Evolutionary conservation across 805 yeast species (phyloP).

Genomic region (Suhomyces xylopsoci): DNA sequence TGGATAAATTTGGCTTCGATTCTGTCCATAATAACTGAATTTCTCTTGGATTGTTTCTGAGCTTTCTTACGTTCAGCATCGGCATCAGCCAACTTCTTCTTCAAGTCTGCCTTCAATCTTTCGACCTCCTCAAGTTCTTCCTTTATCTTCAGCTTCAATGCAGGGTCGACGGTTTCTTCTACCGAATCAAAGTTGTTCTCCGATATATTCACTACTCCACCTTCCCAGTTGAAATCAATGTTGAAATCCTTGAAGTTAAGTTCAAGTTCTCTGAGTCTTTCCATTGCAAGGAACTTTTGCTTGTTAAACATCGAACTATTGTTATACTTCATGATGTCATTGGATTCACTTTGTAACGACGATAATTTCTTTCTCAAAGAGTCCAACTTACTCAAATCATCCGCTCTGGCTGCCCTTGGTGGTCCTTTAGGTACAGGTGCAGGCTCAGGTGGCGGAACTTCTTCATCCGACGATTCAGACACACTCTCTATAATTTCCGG

Average conservation of each 20-base stretch:
- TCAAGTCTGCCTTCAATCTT: constrained; percentile 37
- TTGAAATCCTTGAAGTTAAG: constrained; percentile 62
- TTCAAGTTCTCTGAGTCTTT: constrained; percentile 69
- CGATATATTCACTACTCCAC: constrained; percentile 12
- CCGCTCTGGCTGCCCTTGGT: constrained; percentile 41
- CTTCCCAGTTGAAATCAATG: constrained; percentile 43
- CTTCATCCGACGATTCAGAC: constrained; percentile 16
- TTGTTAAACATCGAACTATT: constrained; percentile 55
- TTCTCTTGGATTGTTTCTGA: constrained; percentile 7
- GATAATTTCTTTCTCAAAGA: constrained; percentile 56
- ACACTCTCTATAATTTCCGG: constrained; percentile 17
- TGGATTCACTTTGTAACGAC: constrained; percentile 67
- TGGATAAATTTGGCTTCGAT: constrained; percentile 45
- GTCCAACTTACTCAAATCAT: constrained; percentile 55
- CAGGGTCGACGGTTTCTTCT: constrained; percentile 27
- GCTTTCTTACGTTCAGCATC: constrained; percentile 10
- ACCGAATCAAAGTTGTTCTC: constrained; percentile 10
- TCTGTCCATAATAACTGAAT: constrained; percentile 21
- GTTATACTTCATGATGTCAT: constrained; percentile 70
- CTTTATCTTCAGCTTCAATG: constrained; percentile 34
- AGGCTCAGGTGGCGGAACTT: constrained; percentile 11
- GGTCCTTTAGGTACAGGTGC: constrained; percentile 27
- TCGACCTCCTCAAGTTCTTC: constrained; percentile 44
- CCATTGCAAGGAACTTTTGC: constrained; percentile 65
- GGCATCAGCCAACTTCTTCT: constrained; percentile 32